A percentile compares a stretch with the other conserved stretches of the same genome.
These are phyloP conservation scores for Punica granatum DNA, from an alignment of 345 rosid species.

Conservation along the genomic window DNA sequence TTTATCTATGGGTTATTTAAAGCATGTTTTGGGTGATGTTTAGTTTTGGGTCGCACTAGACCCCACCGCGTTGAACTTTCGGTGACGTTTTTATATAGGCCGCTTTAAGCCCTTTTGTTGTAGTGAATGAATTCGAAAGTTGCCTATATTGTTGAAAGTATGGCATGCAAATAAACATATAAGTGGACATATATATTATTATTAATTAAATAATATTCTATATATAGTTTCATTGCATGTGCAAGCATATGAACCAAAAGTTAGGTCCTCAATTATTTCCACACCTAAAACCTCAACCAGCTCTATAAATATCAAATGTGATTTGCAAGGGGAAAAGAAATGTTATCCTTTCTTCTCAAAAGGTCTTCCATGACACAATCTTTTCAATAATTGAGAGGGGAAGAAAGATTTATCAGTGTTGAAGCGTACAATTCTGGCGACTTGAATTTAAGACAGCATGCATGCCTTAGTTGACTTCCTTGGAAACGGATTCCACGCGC, in stretches of 20 bases:
- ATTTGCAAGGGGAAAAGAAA: no score
- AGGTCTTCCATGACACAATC: background rate
- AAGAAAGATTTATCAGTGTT: background rate
- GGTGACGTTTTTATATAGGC: no score
- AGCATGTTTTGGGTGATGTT: no score
- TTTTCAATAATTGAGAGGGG: background rate
- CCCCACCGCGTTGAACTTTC: no score
- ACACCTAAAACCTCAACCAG: background rate
- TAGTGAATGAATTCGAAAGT: no score
- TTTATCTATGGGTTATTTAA: no score
- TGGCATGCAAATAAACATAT: background rate
- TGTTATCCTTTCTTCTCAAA: background rate
- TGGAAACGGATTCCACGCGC: slow-evolving; percentile 9
- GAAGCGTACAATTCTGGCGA: background rate
- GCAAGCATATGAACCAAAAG: background rate
- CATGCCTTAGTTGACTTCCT: background rate
- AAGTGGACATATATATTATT: background rate
- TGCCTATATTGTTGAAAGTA: background rate
- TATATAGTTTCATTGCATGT: background rate
- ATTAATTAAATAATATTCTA: no score
- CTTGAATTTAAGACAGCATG: background rate
- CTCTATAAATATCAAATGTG: no score
- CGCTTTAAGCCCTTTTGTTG: no score
- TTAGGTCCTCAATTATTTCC: background rate
- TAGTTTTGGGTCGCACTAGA: no score